Evolutionary conservation across 495 filamentous ascomycete species (phyloP).

Genomic region (Xylona heveae): DNA sequence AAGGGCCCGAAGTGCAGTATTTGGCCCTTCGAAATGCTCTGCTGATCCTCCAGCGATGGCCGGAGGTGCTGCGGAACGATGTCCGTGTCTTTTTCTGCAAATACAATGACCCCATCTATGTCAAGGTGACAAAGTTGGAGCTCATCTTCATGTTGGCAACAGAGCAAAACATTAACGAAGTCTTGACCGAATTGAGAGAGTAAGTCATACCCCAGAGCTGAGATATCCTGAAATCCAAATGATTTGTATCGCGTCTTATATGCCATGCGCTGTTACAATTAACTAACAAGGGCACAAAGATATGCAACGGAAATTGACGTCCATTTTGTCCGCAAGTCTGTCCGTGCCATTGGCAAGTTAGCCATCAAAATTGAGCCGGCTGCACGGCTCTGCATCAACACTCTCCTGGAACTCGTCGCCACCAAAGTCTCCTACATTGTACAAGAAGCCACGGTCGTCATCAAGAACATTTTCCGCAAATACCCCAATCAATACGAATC

Average conservation of each 20-base stretch:
- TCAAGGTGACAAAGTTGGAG: slow-evolving; percentile 98
- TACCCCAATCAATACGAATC: slow-evolving; percentile 97
- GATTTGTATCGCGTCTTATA: too few relatives aligned
- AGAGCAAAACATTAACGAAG: slow-evolving; percentile 89
- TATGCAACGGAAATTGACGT: slow-evolving; percentile 98
- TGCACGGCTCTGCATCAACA: slow-evolving; percentile 73
- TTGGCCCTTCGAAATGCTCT: slow-evolving; percentile 86
- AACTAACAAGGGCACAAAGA: slow-evolving; percentile 14
- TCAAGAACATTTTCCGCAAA: slow-evolving; percentile 97
- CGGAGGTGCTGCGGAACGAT: slow-evolving; percentile 88
- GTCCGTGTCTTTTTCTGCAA: slow-evolving; percentile 99
- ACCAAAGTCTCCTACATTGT: slow-evolving; percentile 99
- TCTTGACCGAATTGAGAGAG: slow-evolving; percentile 85
- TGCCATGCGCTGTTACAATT: too few relatives aligned
- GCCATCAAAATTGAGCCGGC: slow-evolving; percentile 98
- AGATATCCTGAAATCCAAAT: too few relatives aligned
- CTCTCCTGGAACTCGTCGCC: slow-evolving; percentile 77
- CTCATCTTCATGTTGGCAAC: slow-evolving; percentile 98
- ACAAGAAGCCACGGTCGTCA: slow-evolving; percentile 98
- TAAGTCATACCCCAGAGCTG: slow-evolving; percentile 21
- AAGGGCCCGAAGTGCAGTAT: slow-evolving; percentile 95
- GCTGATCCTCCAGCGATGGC: slow-evolving; percentile 78
- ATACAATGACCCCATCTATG: slow-evolving; percentile 99
- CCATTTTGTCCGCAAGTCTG: slow-evolving; percentile 94
- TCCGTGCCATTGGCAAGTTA: slow-evolving; percentile 91